Evolutionary conservation across 2,329 filamentous ascomycete species (phyloP).

Genomic region (Penicillium sclerotigenum): DNA sequence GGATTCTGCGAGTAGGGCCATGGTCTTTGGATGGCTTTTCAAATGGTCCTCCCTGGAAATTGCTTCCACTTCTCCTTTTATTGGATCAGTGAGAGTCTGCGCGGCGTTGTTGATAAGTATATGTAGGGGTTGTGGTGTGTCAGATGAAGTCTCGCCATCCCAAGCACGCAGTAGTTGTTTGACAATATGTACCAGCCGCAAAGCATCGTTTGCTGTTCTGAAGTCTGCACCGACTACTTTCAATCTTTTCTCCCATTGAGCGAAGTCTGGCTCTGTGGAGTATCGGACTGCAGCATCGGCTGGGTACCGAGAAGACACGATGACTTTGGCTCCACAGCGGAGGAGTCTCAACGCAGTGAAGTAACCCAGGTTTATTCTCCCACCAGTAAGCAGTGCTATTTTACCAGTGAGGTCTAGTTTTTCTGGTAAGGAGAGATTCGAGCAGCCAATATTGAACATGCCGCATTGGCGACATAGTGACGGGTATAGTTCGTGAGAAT

Average conservation of each 20-base stretch:
- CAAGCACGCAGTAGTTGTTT: slow-evolving; percentile 22
- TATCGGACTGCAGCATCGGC: slow-evolving; percentile 34
- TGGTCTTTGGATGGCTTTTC: slow-evolving; percentile 2
- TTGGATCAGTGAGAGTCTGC: slow-evolving; percentile 38
- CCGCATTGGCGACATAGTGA: slow-evolving; percentile 36
- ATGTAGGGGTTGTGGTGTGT: slow-evolving; percentile 19
- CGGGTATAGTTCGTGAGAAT: slow-evolving; percentile 25
- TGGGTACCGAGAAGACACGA: slow-evolving; percentile 39
- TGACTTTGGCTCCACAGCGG: slow-evolving; percentile 35
- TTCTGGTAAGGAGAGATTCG: slow-evolving; percentile 27
- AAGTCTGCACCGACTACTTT: slow-evolving; percentile 38
- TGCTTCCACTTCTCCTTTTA: slow-evolving; percentile 29
- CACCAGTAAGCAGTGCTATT: slow-evolving; percentile 38
- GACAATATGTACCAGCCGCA: slow-evolving; percentile 26
- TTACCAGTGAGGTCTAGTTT: slow-evolving; percentile 26
- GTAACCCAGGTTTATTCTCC: slow-evolving; percentile 37
- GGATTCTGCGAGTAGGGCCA: background rate
- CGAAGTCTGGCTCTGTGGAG: slow-evolving; percentile 12
- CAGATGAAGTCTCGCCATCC: slow-evolving; percentile 1
- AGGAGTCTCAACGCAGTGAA: slow-evolving; percentile 34
- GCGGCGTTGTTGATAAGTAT: slow-evolving; percentile 43
- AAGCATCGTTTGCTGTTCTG: slow-evolving; percentile 32
- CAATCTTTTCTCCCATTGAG: slow-evolving; percentile 15
- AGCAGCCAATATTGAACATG: slow-evolving; percentile 34
- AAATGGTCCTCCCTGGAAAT: slow-evolving; percentile 25